Evolutionary conservation across 192 early-diverging fungal genomes (phyloP), one percentile per base, ranked within the genome.

Genomic region (Radiomyces spectabilis): DNA sequence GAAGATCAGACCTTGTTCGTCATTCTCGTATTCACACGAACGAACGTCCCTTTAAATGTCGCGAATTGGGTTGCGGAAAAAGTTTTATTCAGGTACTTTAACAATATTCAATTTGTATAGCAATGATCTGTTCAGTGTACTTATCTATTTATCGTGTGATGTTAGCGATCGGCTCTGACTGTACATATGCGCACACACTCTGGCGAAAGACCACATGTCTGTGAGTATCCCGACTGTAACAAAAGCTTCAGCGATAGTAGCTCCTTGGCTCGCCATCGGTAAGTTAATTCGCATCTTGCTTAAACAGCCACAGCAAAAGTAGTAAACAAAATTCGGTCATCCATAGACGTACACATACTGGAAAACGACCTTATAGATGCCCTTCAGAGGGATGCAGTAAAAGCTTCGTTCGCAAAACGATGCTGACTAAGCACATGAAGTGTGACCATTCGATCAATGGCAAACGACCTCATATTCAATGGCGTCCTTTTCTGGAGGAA

Each of bases 241-340:
- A 87, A 87, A 62, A 68, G 72, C n/a, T 90, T 90, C 69, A 85
- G 80, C 44, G 84, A 86, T 55, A 83, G 82, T 51, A 84, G 82
- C 33, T 86, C 84, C 38, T 64, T 88, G 43, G 82, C 84, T 0
- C 73, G 86, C 39, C 86, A 88, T 41, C 76, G 83, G 53, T 55
- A 55, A 44, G 18, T 54, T 3, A 78, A n/a, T n/a, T n/a, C n/a
- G n/a, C n/a, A n/a, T n/a, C n/a, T n/a, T n/a, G n/a, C n/a, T n/a
- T n/a, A n/a, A n/a, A n/a, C n/a, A n/a, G n/a, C n/a, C 16, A 42
- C 16, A 5, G 22, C 22, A 10, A n/a, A 33, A 4, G 8, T 39
- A 32, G 16, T 49, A 4, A 39, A 48, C 34, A 8, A 6, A 41
- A 9, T 16, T 27, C 32, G 21, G 13, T 41, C 35, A n/a, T n/a